phyloP scores from a whole-genome alignment of 2,329 filamentous ascomycete species.

The Trichoderma atroviride region DNA sequence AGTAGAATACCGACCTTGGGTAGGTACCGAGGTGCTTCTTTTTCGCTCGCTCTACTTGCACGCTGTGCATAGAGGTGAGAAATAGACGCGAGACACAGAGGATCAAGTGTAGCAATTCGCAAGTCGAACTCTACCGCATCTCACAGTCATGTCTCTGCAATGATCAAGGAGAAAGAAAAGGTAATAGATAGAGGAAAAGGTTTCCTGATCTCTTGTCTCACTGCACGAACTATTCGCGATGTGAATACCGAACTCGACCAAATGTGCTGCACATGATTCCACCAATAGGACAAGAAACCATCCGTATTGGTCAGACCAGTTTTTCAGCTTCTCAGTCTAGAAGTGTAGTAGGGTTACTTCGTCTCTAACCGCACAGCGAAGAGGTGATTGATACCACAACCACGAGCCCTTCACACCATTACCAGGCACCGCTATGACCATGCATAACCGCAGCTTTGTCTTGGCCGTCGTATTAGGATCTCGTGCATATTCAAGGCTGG shows the following conservation, averaged over 20 bases:
- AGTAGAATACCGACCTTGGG: neutral
- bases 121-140: neutral
- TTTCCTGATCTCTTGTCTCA: neutral
- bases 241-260: neutral
- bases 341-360: slow-evolving; percentile 1
- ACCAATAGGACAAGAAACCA: neutral
- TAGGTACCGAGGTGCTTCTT: neutral
- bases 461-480: slow-evolving; percentile 2
- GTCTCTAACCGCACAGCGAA: slow-evolving; percentile 1
- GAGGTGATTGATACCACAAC: slow-evolving; percentile 2
- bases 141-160: neutral
- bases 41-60: neutral
- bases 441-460: neutral
- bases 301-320: neutral
- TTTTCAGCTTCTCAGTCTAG: slow-evolving; percentile 13
- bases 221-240: neutral
- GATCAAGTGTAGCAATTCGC: neutral
- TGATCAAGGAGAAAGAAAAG: neutral
- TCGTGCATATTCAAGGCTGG: neutral
- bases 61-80: neutral
- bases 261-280: neutral
- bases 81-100: neutral
- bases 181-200: neutral
- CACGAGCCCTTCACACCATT: slow-evolving; percentile 4
- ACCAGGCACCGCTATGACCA: neutral